Base-by-base conservation (phyloP, 345 rosid genomes). In the Cardamine chenopodiifolia region DNA sequence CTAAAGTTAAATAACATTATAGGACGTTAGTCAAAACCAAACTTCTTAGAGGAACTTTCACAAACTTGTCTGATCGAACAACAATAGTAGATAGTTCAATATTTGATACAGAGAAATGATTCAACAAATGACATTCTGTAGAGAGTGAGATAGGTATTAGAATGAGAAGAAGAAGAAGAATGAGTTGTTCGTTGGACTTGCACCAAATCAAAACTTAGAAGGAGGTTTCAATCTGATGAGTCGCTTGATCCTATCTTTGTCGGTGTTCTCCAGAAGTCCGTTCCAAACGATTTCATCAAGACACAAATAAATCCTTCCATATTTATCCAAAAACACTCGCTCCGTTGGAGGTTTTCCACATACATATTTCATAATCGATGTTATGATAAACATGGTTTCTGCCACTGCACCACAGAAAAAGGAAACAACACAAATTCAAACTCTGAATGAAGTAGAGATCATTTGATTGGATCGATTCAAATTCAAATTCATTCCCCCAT, bases 251-350 rank as follows among this genome's bases (percentile, higher is more conserved):
- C 96, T 82, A 35, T 95, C 98, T 68, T 82, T 92, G 55, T 95
- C 99, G 0, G 94, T 83, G 78, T 90, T 89, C 87, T 92, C 98
- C 74, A 95, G 85, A 82, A 79, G 77, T 23, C 82, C 79, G 31
- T 87, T 86, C 99, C 99, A 95, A 54, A 95, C 86, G 66, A 92
- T 92, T 82, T 90, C 99, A 81, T 95, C 99, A 64, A 95, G 85
- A 73, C 96, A 86, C 82, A 95, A 70, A 79, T 75, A 95, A 77
- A 95, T 95, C 86, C 76, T 89, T 70, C 98, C 99, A 4, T 95
- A 95, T 80, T 95, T 92, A 73, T 95, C 99, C 48, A 95, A 83
- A 84, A 92, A 95, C 75, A 92, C 83, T 23, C 99, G 88, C 80
- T 92, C 96, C 0, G 98, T 90, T 19, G 99, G 99, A 57, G 88